phyloP scores from a whole-genome alignment of 2,329 filamentous ascomycete genomes.

The Xylariomycetidae sp. region DNA sequence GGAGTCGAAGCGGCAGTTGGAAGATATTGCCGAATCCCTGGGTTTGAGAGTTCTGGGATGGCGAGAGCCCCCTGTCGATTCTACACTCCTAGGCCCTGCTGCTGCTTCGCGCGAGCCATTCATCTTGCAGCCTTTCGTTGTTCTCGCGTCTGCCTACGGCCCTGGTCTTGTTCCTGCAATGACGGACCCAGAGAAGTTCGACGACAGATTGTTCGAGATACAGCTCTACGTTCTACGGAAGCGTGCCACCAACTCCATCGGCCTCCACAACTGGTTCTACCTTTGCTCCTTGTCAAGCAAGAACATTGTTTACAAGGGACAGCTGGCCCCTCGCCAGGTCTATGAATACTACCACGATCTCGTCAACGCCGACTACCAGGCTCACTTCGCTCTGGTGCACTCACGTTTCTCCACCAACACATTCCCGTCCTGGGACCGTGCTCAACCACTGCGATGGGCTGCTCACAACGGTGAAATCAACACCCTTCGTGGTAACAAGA shows the following conservation, averaged over 20 bases:
- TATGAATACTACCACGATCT: conserved; percentile 98
- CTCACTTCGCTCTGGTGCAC: conserved; percentile 93
- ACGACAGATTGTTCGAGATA: conserved; percentile 81
- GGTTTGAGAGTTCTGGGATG: conserved; percentile 89
- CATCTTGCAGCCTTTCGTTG: conserved; percentile 93
- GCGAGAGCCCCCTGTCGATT: conserved; percentile 93
- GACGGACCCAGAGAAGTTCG: conserved; percentile 73
- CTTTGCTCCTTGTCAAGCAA: conserved; percentile 94
- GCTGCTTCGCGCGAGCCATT: conserved; percentile 90
- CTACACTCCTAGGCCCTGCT: conserved; percentile 84
- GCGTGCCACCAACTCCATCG: conserved; percentile 88
- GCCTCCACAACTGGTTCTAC: conserved; percentile 98
- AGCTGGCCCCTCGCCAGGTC: conserved; percentile 88
- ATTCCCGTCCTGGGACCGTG: conserved; percentile 96
- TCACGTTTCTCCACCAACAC: conserved; percentile 98
- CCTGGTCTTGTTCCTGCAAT: conserved; percentile 69
- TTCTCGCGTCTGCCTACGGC: conserved; percentile 79
- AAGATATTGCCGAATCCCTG: conserved; percentile 83
- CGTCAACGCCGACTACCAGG: conserved; percentile 94
- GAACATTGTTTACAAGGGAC: conserved; percentile 99
- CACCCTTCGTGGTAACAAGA: conserved; percentile 95
- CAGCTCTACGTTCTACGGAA: conserved; percentile 94
- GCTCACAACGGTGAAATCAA: conserved; percentile 99
- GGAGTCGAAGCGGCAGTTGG: conserved; percentile 87
- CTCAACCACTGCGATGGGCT: conserved; percentile 91